Evolutionary conservation across 805 yeast species (phyloP).

Genomic region (Pachysolen tannophilus): DNA sequence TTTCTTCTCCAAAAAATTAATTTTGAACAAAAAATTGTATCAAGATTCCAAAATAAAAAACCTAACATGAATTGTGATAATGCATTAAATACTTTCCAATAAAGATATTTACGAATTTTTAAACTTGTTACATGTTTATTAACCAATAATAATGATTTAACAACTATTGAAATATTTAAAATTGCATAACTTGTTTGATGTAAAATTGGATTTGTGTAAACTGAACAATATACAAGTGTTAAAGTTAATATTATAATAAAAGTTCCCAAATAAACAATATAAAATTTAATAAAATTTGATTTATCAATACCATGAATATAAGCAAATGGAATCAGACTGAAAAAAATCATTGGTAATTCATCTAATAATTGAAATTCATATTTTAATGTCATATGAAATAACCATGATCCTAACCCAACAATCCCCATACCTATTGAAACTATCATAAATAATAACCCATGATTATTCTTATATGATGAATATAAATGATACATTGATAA

Average conservation of each 20-base stretch:
- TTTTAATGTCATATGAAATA: constrained; percentile 87
- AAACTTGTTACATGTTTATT: constrained; percentile 42
- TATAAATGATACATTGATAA: constrained; percentile 28
- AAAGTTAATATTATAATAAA: constrained; percentile 27
- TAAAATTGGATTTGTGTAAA: constrained; percentile 63
- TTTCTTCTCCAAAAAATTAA: constrained; percentile 53
- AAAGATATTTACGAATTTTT: constrained; percentile 38
- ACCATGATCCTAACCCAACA: constrained; percentile 90
- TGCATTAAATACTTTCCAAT: constrained; percentile 50
- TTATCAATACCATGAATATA: constrained; percentile 20
- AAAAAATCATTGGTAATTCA: constrained; percentile 94
- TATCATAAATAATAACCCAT: constrained; percentile 62
- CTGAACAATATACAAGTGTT: constrained; percentile 57
- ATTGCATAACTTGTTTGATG: constrained; percentile 80
- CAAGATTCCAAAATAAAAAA: constrained; percentile 78
- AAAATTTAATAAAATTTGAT: constrained; percentile 1
- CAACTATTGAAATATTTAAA: constrained; percentile 59
- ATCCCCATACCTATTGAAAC: constrained; percentile 70
- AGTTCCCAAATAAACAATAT: constrained; percentile 13
- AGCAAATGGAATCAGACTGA: constrained; percentile 79
- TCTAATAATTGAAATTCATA: constrained; percentile 84
- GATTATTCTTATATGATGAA: constrained; percentile 47
- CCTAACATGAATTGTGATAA: constrained; percentile 59
- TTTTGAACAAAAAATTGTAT: constrained; percentile 63
- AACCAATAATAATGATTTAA: constrained; percentile 46